These are phyloP conservation scores for Yarrowia sp. DNA, from an alignment of 805 yeast genomes.

Conservation along the genomic window DNA sequence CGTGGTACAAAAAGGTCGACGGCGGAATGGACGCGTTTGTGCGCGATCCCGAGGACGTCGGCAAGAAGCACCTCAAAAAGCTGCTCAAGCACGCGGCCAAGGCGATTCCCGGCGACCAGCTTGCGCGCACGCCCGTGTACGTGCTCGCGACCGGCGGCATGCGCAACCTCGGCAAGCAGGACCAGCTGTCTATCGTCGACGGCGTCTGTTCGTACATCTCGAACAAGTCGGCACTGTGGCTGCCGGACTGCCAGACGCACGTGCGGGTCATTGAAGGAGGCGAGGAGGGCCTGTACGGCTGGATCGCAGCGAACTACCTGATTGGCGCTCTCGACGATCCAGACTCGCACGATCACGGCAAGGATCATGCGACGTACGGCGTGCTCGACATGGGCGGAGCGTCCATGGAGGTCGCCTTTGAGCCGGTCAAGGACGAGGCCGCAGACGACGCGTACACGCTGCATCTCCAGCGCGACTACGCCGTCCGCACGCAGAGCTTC, in stretches of 20 bases:
- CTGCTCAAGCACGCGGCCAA: conserved; percentile 17
- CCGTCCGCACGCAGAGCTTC: conserved; percentile 93
- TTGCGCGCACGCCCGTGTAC: conserved; percentile 56
- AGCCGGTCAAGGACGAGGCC: conserved; percentile 55
- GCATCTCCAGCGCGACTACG: conserved; percentile 57
- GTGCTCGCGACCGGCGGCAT: conserved; percentile 95
- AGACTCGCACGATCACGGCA: conserved; percentile 33
- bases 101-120: conserved; percentile 13
- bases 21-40: conserved; percentile 80
- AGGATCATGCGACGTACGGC: conserved; percentile 58
- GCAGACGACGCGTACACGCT: conserved; percentile 69
- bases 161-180: conserved; percentile 64
- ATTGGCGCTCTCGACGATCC: conserved; percentile 53
- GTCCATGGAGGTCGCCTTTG: conserved; percentile 92
- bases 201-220: conserved; percentile 60
- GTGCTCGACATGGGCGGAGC: conserved; percentile 99
- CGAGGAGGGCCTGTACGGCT: conserved; percentile 94
- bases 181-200: conserved; percentile 53
- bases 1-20: conserved; percentile 67
- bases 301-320: conserved; percentile 88
- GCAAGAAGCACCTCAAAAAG: conserved; percentile 63
- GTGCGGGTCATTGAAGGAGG: conserved; percentile 90
- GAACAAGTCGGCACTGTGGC: conserved; percentile 53
- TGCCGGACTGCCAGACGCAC: conserved; percentile 63
- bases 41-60: conserved; percentile 45